Conservation (phyloP, 345 rosid species). For the Gossypium turneri region DNA sequence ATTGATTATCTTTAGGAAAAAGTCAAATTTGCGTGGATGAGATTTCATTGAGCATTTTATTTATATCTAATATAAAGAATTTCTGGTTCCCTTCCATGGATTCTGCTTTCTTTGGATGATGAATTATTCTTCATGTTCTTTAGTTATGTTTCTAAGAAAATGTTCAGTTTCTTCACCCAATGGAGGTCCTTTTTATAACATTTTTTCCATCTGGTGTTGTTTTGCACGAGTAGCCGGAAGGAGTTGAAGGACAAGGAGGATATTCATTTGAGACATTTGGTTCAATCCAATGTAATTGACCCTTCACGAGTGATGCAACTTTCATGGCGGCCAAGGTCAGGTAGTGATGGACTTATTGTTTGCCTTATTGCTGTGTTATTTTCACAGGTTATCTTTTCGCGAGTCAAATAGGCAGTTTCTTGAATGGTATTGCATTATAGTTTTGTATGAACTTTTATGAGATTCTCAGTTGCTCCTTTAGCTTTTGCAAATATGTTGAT, state of each 20-base stretch:
- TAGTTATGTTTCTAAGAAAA: not conserved
- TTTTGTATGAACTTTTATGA: conserved; percentile 5
- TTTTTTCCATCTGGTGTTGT: conserved; percentile 3
- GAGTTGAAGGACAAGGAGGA: conserved; percentile 52
- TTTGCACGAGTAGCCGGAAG: conserved; percentile 50
- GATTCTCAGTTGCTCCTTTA: conserved; percentile 1
- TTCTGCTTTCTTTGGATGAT: not conserved
- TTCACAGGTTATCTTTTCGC: not conserved
- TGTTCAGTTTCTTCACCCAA: not conserved
- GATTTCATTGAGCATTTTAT: not conserved
- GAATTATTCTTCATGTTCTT: not conserved
- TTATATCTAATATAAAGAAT: not conserved
- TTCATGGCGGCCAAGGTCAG: conserved; percentile 98
- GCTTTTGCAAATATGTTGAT: not conserved
- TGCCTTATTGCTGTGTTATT: not conserved
- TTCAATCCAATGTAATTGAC: conserved; percentile 40
- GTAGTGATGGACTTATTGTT: conserved; percentile 35
- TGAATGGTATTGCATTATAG: not conserved
- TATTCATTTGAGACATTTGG: conserved; percentile 26
- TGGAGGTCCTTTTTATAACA: not conserved
- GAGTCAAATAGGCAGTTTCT: not conserved
- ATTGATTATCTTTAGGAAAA: not conserved
- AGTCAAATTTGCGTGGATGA: not conserved
- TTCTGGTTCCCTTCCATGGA: not conserved
- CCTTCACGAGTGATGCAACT: conserved; percentile 64